A percentile compares a stretch with the other conserved stretches of the same genome.
phyloP scores from a whole-genome alignment of 805 yeast genomes.

The Lachancea mirantina region DNA sequence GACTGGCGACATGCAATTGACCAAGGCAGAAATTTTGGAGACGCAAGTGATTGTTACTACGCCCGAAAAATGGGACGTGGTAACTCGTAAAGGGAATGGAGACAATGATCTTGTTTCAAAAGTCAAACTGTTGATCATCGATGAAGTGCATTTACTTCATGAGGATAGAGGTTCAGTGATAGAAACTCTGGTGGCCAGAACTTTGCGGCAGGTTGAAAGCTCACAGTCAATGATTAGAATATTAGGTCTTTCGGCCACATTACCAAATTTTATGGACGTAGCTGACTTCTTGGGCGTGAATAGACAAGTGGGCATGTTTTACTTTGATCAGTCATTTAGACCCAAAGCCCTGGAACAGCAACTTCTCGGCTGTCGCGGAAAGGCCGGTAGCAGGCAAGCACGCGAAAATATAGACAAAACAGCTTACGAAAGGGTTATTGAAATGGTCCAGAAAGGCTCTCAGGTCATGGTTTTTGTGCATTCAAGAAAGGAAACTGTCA shows the following conservation, averaged over 20 bases:
- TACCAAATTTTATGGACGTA: slow-evolving; percentile 87
- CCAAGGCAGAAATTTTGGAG: slow-evolving; percentile 66
- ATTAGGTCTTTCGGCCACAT: slow-evolving; percentile 89
- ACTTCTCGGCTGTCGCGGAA: slow-evolving; percentile 78
- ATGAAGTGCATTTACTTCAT: slow-evolving; percentile 92
- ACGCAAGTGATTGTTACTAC: slow-evolving; percentile 91
- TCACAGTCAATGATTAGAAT: slow-evolving; percentile 90
- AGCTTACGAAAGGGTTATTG: slow-evolving; percentile 67
- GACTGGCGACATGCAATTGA: slow-evolving; percentile 93
- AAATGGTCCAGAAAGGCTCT: slow-evolving; percentile 58
- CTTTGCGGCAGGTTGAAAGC: slow-evolving; percentile 89
- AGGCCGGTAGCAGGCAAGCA: slow-evolving; percentile 64
- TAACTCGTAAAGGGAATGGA: slow-evolving; percentile 86
- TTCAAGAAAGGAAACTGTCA: slow-evolving; percentile 86
- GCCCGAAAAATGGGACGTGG: slow-evolving; percentile 97
- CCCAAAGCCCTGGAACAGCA: slow-evolving; percentile 92
- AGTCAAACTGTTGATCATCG: slow-evolving; percentile 80
- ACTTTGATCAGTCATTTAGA: slow-evolving; percentile 85
- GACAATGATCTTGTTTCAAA: slow-evolving; percentile 79
- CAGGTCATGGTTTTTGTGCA: slow-evolving; percentile 98
- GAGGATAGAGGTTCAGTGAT: slow-evolving; percentile 98
- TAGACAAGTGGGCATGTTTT: slow-evolving; percentile 85
- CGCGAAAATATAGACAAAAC: slow-evolving; percentile 68
- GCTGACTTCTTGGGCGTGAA: slow-evolving; percentile 93
- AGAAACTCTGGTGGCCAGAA: slow-evolving; percentile 90